Evolutionary conservation across 2,329 filamentous ascomycete genomes (phyloP).

Genomic region (Scytalidium sp.): DNA sequence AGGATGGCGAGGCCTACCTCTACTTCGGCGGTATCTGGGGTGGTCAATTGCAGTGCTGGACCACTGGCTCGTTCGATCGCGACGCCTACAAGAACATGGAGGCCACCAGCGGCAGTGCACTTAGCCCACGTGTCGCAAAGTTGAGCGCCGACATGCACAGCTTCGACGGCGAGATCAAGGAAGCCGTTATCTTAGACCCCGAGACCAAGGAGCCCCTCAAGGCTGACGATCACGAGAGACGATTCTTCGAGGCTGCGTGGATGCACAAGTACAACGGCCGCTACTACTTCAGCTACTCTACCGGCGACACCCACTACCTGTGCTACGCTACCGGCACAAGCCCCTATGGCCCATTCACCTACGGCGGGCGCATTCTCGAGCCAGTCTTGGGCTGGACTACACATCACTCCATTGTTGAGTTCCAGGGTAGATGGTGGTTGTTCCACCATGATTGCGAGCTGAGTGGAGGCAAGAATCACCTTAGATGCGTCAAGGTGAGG

Average conservation of each 20-base stretch:
- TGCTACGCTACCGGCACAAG: constrained; percentile 64
- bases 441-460: constrained; percentile 75
- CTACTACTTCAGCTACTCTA: constrained; percentile 78
- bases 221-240: constrained; percentile 67
- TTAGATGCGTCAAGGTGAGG: constrained; percentile 70
- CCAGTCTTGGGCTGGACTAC: constrained; percentile 80
- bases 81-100: constrained; percentile 55
- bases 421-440: constrained; percentile 67
- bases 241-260: constrained; percentile 82
- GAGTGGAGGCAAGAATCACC: constrained; percentile 65
- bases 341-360: constrained; percentile 71
- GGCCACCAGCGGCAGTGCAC: constrained; percentile 57
- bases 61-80: constrained; percentile 52
- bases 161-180: constrained; percentile 52
- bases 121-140: constrained; percentile 64
- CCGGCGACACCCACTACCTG: constrained; percentile 73
- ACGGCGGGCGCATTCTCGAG: constrained; percentile 68
- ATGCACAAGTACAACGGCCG: constrained; percentile 67
- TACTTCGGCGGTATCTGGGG: constrained; percentile 83
- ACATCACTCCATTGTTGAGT: constrained; percentile 76
- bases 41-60: constrained; percentile 77
- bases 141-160: constrained; percentile 63
- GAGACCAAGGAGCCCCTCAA: constrained; percentile 53
- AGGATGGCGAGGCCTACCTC: constrained; percentile 62
- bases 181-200: constrained; percentile 62